Evolutionary conservation across 805 yeast species (phyloP).

Genomic region (Candida rishiriensis): DNA sequence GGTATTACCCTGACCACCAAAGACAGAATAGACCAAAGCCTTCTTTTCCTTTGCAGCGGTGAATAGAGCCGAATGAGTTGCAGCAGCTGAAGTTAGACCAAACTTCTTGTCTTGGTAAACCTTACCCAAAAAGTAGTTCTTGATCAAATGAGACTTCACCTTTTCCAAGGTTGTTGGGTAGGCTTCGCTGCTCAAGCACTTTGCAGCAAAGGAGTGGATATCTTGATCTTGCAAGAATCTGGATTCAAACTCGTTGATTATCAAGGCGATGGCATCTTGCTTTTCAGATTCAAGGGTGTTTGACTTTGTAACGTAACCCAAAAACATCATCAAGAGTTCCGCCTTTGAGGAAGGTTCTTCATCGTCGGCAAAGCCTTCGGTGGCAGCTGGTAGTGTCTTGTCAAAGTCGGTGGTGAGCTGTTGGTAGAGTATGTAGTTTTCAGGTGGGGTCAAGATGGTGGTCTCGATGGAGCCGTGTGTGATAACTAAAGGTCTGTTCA

Average conservation of each 20-base stretch:
- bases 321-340: slow-evolving; percentile 77
- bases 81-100: slow-evolving; percentile 13
- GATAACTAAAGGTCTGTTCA: slow-evolving; percentile 71
- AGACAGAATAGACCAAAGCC: slow-evolving; percentile 74
- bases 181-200: slow-evolving; percentile 51
- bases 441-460: slow-evolving; percentile 80
- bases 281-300: slow-evolving; percentile 27
- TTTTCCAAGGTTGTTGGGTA: slow-evolving; percentile 67
- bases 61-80: slow-evolving; percentile 41
- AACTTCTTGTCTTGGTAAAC: slow-evolving; percentile 25
- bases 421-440: slow-evolving; percentile 71
- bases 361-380: slow-evolving; percentile 82
- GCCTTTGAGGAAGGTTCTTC: slow-evolving; percentile 85
- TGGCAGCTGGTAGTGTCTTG: slow-evolving; percentile 69
- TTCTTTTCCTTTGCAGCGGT: slow-evolving; percentile 52
- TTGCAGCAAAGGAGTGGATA: slow-evolving; percentile 84
- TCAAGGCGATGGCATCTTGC: slow-evolving; percentile 58
- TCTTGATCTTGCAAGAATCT: slow-evolving; percentile 71
- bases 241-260: slow-evolving; percentile 79
- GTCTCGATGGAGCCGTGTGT: slow-evolving; percentile 86
- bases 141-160: slow-evolving; percentile 64
- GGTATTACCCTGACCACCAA: slow-evolving; percentile 99
- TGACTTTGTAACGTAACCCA: slow-evolving; percentile 56
- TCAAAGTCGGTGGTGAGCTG: slow-evolving; percentile 84
- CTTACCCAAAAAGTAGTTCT: slow-evolving; percentile 59